A percentile compares a stretch with the other conserved stretches of the same genome.
Evolutionary conservation across 257 asterid species (phyloP).

Genomic region (Pogostemon cablin): DNA sequence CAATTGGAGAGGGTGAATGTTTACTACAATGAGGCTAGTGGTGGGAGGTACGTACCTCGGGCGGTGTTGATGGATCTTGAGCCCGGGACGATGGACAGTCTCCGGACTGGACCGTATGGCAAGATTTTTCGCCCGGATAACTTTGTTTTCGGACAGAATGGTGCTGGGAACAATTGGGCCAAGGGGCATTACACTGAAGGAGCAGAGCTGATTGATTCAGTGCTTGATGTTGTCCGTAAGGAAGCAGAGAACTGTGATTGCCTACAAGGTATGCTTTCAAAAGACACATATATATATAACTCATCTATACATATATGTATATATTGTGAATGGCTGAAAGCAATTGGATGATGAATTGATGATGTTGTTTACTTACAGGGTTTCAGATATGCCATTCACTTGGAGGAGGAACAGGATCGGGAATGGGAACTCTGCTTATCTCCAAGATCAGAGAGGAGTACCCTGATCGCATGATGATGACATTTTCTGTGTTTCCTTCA

Average conservation of each 20-base stretch:
- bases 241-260: conserved; percentile 79
- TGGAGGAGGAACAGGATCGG: conserved; percentile 80
- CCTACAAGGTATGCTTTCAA: conserved; percentile 54
- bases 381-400: conserved; percentile 76
- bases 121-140: conserved; percentile 68
- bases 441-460: conserved; percentile 82
- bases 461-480: conserved; percentile 77
- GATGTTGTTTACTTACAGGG: conserved; percentile 36
- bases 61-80: conserved; percentile 77
- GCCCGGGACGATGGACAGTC: conserved; percentile 78
- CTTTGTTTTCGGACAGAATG: conserved; percentile 72
- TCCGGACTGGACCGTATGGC: conserved; percentile 68
- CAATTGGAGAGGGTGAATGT: conserved; percentile 74
- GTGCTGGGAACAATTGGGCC: conserved; percentile 79
- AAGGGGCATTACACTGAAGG: conserved; percentile 82
- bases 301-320: neutral
- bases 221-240: conserved; percentile 74
- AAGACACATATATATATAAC: neutral
- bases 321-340: neutral
- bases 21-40: conserved; percentile 75
- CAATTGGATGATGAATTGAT: neutral
- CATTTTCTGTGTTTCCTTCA: conserved; percentile 75
- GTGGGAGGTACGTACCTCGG: conserved; percentile 70
- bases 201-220: conserved; percentile 71
- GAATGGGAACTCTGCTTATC: conserved; percentile 71